Evolutionary conservation across 371 early-diverging fungal genomes (phyloP), one percentile per base, ranked within the genome.

Genomic region (Apophysomyces ossiformis): DNA sequence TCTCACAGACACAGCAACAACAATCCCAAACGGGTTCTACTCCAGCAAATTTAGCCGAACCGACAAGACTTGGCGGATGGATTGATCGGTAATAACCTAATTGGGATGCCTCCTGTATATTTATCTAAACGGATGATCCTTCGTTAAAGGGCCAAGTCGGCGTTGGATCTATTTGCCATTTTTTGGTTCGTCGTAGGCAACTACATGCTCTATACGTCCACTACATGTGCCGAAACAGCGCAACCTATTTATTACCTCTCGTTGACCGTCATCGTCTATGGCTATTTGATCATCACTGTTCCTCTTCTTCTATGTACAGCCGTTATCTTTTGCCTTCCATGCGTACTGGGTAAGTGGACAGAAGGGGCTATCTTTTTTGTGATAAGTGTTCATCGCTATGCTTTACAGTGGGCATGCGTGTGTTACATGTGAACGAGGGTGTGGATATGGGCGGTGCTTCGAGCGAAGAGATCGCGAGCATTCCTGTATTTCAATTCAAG

Each of bases 111-210:
- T 16, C n/a, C 35, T 57, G 2, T 44, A 57, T 15, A 9, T n/a
- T 32, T 11, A 56, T 41, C 39, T 63, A n/a, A 56, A 47, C 36
- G 47, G 61, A 57, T 7, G 26, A 60, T 56, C 54, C 13, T 15
- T 8, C 37, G 11, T 7, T n/a, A 65, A 60, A 73, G 75, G 57
- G 75, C 75, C n/a, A 78, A 83, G 67, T 85, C 86, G 16, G 68
- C 87, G 57, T 68, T 92, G 59, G 87, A 88, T 69, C 62, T 90
- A 15, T 79, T 87, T 76, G 88, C 85, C 8, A 83, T 88, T 3
- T 77, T 89, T 45, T 80, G 91, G 75, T 92, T 92, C 74, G 79
- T 93, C 43, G 71, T 89, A 65, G 90, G 90, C 67, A 92, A 92
- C 67, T 87, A 89, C 65, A 82, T 90, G 69, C 64, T 90, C 13